A percentile compares a stretch with the other conserved stretches of the same genome.
Evolutionary conservation across 2,329 filamentous ascomycete species (phyloP).

Genomic region (Neonectria faginata): DNA sequence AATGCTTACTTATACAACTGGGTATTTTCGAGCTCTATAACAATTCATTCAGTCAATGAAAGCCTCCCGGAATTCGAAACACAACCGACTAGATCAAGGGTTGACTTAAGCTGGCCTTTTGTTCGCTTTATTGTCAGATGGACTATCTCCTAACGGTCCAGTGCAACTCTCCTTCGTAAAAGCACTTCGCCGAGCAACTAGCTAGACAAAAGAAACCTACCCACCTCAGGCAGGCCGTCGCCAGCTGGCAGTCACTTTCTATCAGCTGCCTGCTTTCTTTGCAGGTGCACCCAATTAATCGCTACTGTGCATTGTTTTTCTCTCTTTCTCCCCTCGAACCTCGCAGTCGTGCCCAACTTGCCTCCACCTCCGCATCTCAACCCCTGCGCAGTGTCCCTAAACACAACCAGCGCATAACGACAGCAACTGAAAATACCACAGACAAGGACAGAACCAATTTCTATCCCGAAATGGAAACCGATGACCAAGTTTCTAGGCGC

Average conservation of each 20-base stretch:
- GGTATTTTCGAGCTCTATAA: not conserved
- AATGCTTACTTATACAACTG: not conserved
- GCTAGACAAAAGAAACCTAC: too few relatives aligned
- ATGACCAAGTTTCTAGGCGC: too few relatives aligned
- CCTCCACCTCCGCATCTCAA: too few relatives aligned
- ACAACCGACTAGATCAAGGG: not conserved
- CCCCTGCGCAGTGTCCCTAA: not conserved
- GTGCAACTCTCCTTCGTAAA: not conserved
- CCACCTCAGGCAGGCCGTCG: too few relatives aligned
- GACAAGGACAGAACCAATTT: not conserved
- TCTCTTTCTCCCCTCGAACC: not conserved
- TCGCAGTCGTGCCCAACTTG: not conserved
- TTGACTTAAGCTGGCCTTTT: not conserved
- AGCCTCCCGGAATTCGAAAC: not conserved
- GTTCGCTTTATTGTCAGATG: not conserved
- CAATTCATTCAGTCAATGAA: not conserved
- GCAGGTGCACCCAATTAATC: not conserved
- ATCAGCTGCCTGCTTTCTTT: conserved; percentile 11
- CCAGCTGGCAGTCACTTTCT: conserved; percentile 32
- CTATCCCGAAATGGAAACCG: not conserved
- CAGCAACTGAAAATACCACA: not conserved
- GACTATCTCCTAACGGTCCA: not conserved
- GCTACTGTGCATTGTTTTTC: too few relatives aligned
- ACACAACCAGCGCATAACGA: not conserved
- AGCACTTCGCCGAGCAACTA: not conserved